phyloP scores from a whole-genome alignment of 768 basidiomycete species.

The Myochromella boudieri region DNA sequence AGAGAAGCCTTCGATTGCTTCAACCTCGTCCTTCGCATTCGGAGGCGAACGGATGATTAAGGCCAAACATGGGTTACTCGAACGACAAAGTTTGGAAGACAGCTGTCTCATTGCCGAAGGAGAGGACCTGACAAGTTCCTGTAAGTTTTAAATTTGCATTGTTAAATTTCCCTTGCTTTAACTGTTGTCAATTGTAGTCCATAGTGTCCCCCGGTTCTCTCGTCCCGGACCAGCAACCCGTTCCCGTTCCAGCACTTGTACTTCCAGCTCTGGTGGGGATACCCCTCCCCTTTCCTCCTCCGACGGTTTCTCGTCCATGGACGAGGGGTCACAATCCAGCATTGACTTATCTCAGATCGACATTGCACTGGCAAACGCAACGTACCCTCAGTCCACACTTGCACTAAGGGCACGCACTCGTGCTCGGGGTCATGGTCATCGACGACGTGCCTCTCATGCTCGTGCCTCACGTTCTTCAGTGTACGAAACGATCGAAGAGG shows the following conservation, averaged over 20 bases:
- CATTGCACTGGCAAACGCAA: slow-evolving; percentile 51
- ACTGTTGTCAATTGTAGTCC: slow-evolving; percentile 32
- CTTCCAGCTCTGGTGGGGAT: slow-evolving; percentile 63
- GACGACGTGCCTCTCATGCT: slow-evolving; percentile 65
- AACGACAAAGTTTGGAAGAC: slow-evolving; percentile 68
- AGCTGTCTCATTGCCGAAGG: slow-evolving; percentile 64
- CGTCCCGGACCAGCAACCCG: slow-evolving; percentile 50
- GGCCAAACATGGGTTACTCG: slow-evolving; percentile 59
- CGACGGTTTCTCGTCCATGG: slow-evolving; percentile 61
- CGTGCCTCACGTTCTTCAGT: slow-evolving; percentile 65
- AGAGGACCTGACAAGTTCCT: slow-evolving; percentile 53
- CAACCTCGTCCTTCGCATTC: slow-evolving; percentile 61
- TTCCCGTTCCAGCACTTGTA: slow-evolving; percentile 71
- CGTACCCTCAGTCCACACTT: slow-evolving; percentile 46
- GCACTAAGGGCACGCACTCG: slow-evolving; percentile 47
- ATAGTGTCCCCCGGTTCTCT: slow-evolving; percentile 56
- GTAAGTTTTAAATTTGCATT: slow-evolving; percentile 38
- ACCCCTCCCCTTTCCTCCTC: slow-evolving; percentile 72
- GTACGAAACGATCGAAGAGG: slow-evolving; percentile 82
- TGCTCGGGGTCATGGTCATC: slow-evolving; percentile 66
- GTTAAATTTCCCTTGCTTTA: background rate
- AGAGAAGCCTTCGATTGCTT: slow-evolving; percentile 68
- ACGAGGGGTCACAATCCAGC: slow-evolving; percentile 75
- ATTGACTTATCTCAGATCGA: slow-evolving; percentile 70
- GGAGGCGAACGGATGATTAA: slow-evolving; percentile 69